Conservation (phyloP, 164 flowering plant species). For the Chloranthus sessilifolius region DNA sequence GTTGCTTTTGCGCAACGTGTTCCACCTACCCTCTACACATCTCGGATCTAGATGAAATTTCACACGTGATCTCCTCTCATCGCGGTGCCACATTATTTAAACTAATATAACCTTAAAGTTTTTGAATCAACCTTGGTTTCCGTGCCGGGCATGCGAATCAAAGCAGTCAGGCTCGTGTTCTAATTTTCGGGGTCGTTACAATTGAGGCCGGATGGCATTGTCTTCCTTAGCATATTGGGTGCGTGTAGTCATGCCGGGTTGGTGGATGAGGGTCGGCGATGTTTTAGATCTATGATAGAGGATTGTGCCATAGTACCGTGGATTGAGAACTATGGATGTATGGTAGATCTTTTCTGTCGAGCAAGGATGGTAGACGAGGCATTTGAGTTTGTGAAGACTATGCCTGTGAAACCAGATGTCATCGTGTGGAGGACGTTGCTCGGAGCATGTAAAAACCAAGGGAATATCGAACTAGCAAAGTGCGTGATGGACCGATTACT, state of each 20-base stretch:
- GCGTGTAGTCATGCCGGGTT: slow-evolving; percentile 41
- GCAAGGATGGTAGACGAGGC: slow-evolving; percentile 31
- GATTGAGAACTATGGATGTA: slow-evolving; percentile 36
- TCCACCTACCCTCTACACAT: no score
- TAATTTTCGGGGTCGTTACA: no score
- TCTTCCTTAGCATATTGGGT: slow-evolving; percentile 27
- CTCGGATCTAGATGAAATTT: no score
- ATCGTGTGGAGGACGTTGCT: slow-evolving; percentile 27
- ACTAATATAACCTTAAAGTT: no score
- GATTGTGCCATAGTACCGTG: slow-evolving; percentile 23
- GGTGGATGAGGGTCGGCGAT: slow-evolving; percentile 32
- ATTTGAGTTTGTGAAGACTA: slow-evolving; percentile 21
- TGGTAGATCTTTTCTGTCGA: slow-evolving; percentile 39
- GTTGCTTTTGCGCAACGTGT: no score
- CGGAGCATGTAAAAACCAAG: slow-evolving; percentile 26
- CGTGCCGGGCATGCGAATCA: no score
- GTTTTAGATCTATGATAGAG: slow-evolving; percentile 28
- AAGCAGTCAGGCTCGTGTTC: no score
- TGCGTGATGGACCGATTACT: slow-evolving; percentile 13
- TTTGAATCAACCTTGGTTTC: no score
- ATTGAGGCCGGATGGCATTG: slow-evolving; percentile 24
- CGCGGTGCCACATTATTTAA: no score
- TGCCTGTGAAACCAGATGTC: slow-evolving; percentile 29
- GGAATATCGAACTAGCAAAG: slow-evolving; percentile 13
- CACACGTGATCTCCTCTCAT: no score